Percentiles rank a stretch among this genome's conserved stretches.
phyloP scores from a whole-genome alignment of 768 basidiomycete genomes.

The Pholiota conissans region DNA sequence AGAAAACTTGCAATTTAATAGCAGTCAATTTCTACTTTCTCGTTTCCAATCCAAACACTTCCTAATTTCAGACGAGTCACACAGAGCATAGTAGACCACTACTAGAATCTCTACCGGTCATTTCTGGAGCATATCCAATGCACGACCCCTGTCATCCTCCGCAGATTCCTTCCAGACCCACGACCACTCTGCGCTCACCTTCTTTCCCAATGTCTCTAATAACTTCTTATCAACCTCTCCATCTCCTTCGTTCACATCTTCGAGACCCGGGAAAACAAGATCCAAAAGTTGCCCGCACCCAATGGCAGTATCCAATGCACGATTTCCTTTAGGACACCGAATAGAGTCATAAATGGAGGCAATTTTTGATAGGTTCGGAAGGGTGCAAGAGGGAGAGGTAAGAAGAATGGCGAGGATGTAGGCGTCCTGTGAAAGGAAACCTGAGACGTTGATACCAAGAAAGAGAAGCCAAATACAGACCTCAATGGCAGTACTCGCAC shows the following conservation, averaged over 20 bases:
- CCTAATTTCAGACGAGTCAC: too few species aligned
- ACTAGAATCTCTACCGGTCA: too few species aligned
- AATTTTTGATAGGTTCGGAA: not conserved
- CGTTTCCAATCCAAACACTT: too few species aligned
- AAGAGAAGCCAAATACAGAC: not conserved
- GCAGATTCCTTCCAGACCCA: constrained; percentile 6
- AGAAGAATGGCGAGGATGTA: constrained; percentile 3
- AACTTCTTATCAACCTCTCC: not conserved
- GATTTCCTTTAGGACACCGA: not conserved
- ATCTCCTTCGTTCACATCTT: not conserved
- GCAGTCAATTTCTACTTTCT: too few species aligned
- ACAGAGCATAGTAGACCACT: too few species aligned
- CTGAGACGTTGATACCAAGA: not conserved
- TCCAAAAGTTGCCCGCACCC: not conserved
- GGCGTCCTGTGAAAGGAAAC: not conserved
- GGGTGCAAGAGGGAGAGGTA: not conserved
- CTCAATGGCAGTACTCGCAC: constrained; percentile 3
- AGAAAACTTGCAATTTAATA: too few species aligned
- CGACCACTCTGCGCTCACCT: not conserved
- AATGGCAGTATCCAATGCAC: not conserved
- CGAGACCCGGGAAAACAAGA: not conserved
- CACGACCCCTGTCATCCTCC: not conserved
- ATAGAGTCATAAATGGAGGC: not conserved
- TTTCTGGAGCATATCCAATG: too few species aligned
- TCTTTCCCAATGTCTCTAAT: not conserved